Conservation (phyloP, 2,329 filamentous ascomycete genomes). For the Colletotrichum scovillei region DNA sequence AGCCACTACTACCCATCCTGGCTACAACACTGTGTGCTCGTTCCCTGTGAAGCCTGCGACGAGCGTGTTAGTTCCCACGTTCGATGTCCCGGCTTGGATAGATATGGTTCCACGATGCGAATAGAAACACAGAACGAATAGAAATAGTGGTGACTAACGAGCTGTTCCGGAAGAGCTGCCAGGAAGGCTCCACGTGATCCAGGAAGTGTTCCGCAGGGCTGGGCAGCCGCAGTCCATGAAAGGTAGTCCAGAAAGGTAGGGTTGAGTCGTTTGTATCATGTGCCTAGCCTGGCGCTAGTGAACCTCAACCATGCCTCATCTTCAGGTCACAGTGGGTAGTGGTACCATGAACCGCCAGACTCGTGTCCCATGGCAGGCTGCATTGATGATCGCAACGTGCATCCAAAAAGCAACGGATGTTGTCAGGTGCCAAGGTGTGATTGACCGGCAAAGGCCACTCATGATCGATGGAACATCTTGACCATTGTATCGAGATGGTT, state of each 20-base stretch:
- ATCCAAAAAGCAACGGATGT: background rate
- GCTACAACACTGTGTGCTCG: background rate
- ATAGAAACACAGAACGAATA: background rate
- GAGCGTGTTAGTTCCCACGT: conserved; percentile 21
- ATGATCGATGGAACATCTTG: conserved; percentile 5
- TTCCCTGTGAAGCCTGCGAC: background rate
- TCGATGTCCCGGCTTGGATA: conserved; percentile 14
- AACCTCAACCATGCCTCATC: background rate
- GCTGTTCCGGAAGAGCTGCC: conserved; percentile 6
- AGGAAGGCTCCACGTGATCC: conserved; percentile 6
- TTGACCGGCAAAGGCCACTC: background rate
- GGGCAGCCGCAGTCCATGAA: conserved; percentile 3
- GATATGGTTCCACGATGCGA: background rate
- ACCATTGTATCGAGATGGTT: background rate
- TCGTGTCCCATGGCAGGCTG: conserved; percentile 33
- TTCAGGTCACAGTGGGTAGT: background rate
- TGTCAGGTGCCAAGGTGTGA: background rate
- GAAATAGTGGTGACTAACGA: conserved; percentile 35
- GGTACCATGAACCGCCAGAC: conserved; percentile 29
- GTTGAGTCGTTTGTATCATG: background rate
- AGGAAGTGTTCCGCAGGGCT: background rate
- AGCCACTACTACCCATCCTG: background rate
- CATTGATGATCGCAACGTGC: conserved; percentile 11
- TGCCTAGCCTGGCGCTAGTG: background rate
- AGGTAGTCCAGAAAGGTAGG: background rate